Evolutionary conservation across 2,329 filamentous ascomycete species (phyloP).

Genomic region (Pseudogymnoascus sp.): DNA sequence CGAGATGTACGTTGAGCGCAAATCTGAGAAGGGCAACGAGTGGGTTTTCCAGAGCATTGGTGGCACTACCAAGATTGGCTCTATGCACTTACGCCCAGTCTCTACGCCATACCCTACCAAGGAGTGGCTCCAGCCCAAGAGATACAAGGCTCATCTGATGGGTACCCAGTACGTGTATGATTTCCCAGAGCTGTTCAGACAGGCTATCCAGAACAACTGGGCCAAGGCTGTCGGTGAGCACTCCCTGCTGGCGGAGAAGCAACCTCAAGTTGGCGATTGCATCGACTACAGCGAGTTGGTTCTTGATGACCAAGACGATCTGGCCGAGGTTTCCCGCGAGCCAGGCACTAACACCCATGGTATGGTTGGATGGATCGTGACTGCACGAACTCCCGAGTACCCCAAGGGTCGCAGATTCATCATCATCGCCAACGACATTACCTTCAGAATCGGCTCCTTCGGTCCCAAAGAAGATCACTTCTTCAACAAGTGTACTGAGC

Average conservation of each 20-base stretch:
- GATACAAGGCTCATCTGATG: constrained; percentile 99
- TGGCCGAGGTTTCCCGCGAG: constrained; percentile 89
- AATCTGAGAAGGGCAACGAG: constrained; percentile 86
- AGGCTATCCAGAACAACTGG: constrained; percentile 96
- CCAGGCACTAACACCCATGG: constrained; percentile 92
- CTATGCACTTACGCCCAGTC: constrained; percentile 88
- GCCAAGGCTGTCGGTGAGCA: constrained; percentile 65
- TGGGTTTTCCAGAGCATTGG: constrained; percentile 99
- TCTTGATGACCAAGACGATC: constrained; percentile 83
- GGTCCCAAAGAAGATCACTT: constrained; percentile 94
- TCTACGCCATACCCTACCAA: constrained; percentile 93
- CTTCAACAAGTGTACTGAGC: constrained; percentile 98
- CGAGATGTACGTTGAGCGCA: constrained; percentile 94
- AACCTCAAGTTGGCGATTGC: constrained; percentile 80
- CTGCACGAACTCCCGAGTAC: constrained; percentile 91
- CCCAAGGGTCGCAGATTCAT: constrained; percentile 86
- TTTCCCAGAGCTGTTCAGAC: constrained; percentile 98
- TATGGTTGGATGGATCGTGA: constrained; percentile 98
- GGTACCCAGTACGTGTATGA: constrained; percentile 99
- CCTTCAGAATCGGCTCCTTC: constrained; percentile 97
- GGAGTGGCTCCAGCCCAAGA: constrained; percentile 97
- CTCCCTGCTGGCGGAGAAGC: constrained; percentile 65
- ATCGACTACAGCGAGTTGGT: constrained; percentile 92
- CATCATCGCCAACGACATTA: constrained; percentile 98
- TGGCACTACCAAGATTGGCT: constrained; percentile 86